These are phyloP conservation scores for Melanogaster broomeanus DNA, from an alignment of 768 basidiomycete species.

Conservation along the genomic window DNA sequence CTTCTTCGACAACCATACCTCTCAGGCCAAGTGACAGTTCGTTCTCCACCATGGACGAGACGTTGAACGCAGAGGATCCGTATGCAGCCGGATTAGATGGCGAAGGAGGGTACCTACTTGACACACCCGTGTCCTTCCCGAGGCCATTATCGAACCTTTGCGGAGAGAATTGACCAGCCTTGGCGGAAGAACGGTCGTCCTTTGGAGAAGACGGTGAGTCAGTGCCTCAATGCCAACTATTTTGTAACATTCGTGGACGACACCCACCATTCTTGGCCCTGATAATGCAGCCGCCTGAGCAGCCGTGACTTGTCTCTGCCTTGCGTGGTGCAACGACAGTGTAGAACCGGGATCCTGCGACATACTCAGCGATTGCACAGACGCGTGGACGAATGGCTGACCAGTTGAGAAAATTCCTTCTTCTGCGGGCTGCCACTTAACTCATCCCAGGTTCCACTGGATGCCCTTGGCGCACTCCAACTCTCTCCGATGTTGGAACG, in stretches of 20 bases:
- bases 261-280: constrained; percentile 41
- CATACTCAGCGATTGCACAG: constrained; percentile 13
- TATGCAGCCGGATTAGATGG: constrained; percentile 42
- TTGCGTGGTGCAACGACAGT: constrained; percentile 46
- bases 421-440: constrained; percentile 47
- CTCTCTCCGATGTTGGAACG: constrained; percentile 49
- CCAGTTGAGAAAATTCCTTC: constrained; percentile 52
- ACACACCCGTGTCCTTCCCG: constrained; percentile 40
- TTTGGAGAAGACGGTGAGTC: constrained; percentile 28
- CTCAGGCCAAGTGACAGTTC: constrained; percentile 60
- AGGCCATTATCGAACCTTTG: constrained; percentile 52
- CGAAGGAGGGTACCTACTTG: constrained; percentile 46
- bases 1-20: constrained; percentile 63
- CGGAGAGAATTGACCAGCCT: constrained; percentile 53
- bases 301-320: constrained; percentile 46
- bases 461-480: constrained; percentile 52
- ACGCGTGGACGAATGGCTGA: constrained; percentile 28
- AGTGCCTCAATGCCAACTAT: constrained; percentile 18
- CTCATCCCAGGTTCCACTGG: constrained; percentile 65
- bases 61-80: constrained; percentile 38
- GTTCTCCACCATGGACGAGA: constrained; percentile 45
- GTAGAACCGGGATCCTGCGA: constrained; percentile 43
- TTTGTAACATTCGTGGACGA: constrained; percentile 4
- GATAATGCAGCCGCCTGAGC: constrained; percentile 40
- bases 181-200: constrained; percentile 51